Evolutionary conservation across 1,139 yeast genomes (phyloP).

Genomic region (Suhomyces chickasaworum): DNA sequence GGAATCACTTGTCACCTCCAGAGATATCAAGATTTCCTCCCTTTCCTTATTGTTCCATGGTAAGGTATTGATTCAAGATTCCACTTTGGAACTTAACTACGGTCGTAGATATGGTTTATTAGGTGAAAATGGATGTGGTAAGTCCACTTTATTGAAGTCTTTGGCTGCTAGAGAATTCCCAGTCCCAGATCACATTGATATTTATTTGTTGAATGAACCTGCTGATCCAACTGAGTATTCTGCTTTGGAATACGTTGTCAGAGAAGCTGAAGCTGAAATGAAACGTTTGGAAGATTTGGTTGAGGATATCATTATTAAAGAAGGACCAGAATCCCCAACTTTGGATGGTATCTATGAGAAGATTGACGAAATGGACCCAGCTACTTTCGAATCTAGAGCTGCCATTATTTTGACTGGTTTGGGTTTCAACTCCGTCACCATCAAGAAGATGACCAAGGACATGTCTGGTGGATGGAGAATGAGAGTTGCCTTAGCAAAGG

Average conservation of each 20-base stretch:
- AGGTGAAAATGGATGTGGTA: constrained; percentile 99
- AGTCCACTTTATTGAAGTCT: constrained; percentile 89
- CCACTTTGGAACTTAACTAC: constrained; percentile 86
- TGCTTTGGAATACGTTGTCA: constrained; percentile 94
- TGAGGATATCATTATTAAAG: constrained; percentile 84
- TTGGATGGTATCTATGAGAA: constrained; percentile 91
- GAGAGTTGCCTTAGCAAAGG: constrained; percentile 89
- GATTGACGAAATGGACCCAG: constrained; percentile 93
- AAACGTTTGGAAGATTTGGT: constrained; percentile 89
- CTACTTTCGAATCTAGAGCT: constrained; percentile 95
- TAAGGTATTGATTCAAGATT: constrained; percentile 91
- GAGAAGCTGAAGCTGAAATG: constrained; percentile 92
- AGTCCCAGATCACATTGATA: constrained; percentile 86
- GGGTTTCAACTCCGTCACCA: constrained; percentile 85
- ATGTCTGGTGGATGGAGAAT: constrained; percentile 99
- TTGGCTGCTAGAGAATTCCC: constrained; percentile 97
- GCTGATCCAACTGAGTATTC: constrained; percentile 91
- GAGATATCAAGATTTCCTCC: constrained; percentile 90
- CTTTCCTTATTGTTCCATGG: constrained; percentile 96
- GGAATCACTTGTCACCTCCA: constrained; percentile 83
- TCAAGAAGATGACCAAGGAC: constrained; percentile 87
- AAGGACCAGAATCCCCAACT: constrained; percentile 89
- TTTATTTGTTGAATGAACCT: constrained; percentile 93
- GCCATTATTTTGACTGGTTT: constrained; percentile 95
- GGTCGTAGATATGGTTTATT: constrained; percentile 96